These are phyloP conservation scores for Xylariales sp. DNA, from an alignment of 2,329 filamentous ascomycete genomes.

Conservation along the genomic window DNA sequence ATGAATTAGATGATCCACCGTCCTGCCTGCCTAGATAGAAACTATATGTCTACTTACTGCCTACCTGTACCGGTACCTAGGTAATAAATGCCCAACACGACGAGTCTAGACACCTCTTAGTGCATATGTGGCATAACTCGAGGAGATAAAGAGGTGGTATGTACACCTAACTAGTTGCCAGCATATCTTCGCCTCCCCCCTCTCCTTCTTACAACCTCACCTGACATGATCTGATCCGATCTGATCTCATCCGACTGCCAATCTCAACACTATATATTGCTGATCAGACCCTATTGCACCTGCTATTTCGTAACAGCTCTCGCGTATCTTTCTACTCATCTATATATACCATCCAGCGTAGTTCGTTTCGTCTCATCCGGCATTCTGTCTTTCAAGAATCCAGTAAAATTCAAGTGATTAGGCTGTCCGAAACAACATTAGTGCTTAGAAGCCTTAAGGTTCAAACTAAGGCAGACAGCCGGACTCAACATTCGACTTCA, in stretches of 20 bases:
- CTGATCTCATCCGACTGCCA: constrained; percentile 21
- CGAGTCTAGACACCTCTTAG: neutral
- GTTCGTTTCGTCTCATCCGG: neutral
- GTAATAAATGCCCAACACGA: too few species aligned
- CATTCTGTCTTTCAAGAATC: neutral
- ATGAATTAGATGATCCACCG: too few species aligned
- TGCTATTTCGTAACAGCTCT: neutral
- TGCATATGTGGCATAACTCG: constrained; percentile 23
- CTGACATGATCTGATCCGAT: constrained; percentile 24
- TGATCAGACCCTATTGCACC: neutral
- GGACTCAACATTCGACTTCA: neutral
- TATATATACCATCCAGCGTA: constrained; percentile 11
- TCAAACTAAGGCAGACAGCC: too few species aligned
- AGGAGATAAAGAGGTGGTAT: constrained; percentile 8
- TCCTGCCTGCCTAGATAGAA: neutral
- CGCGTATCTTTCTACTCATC: neutral
- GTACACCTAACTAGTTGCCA: constrained; percentile 11
- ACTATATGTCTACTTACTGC: neutral
- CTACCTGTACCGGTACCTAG: too few species aligned
- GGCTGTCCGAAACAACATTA: too few species aligned
- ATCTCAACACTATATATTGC: constrained; percentile 9
- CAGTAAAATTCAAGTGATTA: too few species aligned
- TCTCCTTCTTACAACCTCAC: neutral
- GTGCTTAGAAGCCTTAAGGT: too few species aligned
- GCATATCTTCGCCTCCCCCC: constrained; percentile 32